Evolutionary conservation across 1,139 yeast species (phyloP), one percentile per base, ranked within the genome.

Genomic region (Komagataea norvegica): DNA sequence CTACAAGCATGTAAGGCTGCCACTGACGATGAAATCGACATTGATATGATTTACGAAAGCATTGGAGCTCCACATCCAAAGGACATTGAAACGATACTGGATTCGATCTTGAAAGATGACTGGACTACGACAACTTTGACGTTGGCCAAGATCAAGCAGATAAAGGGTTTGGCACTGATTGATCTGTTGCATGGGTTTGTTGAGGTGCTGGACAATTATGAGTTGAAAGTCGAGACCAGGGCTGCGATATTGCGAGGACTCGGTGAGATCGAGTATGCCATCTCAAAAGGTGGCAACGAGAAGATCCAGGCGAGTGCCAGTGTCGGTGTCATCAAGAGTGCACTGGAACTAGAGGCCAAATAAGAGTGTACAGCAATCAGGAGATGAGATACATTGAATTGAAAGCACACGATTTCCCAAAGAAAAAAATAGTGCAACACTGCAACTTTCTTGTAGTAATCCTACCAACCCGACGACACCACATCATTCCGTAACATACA

Each of bases 31-130:
- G 79, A 74, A 40, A 80, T 89, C 27, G 74, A 81, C 24, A 74
- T 71, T 31, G 77, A 76, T 40, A 81, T 85, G 78, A 79, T 93
- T 25, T 93, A 86, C 59, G 95, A 89, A 50, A 89, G 97, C 60
- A 80, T 93, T 34, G 99, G 99, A 3, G 89, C 95, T 1, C 97
- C 98, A 3, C 84, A 83, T 48, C 98, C 98, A 1, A 72, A 70
- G 33, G 96, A 89, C 51, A 72, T 91, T 24, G 85, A 83, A 52
- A 67, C 77, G 0, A 79, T 87, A 9, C 65, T 91, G 45, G 81
- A 82, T 47, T 74, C 91, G 7, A 77, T 91, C 25, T 65, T 93
- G 56, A 79, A 78, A 49, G 95, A 87, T 44, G 95, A 88, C 55
- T 89, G 96, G 95, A 73, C 85, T 16, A 77, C 89, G 4, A 77